These are phyloP conservation scores for Leccinum variicolor DNA, from an alignment of 768 basidiomycete species.

Conservation along the genomic window DNA sequence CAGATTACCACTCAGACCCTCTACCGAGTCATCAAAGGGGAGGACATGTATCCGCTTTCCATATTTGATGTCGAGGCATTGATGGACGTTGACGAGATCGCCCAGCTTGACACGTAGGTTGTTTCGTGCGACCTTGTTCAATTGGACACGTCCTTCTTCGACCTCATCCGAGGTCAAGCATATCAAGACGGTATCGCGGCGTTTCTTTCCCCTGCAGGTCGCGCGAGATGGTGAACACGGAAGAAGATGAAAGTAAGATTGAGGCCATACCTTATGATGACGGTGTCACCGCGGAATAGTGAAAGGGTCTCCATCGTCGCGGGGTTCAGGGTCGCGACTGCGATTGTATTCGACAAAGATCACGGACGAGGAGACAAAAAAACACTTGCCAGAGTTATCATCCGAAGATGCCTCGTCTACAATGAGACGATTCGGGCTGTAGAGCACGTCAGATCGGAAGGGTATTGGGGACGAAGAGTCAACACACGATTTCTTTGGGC, in stretches of 20 bases:
- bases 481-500: slow-evolving; percentile 96
- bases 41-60: slow-evolving; percentile 96
- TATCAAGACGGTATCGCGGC: slow-evolving; percentile 96
- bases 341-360: slow-evolving; percentile 12
- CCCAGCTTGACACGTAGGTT: slow-evolving; percentile 97
- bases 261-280: slow-evolving; percentile 77
- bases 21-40: slow-evolving; percentile 97
- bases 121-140: slow-evolving; percentile 99
- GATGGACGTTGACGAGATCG: slow-evolving; percentile 93
- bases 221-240: slow-evolving; percentile 2
- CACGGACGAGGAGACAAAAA: background rate
- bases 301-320: slow-evolving; percentile 93
- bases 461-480: slow-evolving; percentile 5
- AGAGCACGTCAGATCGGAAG: slow-evolving; percentile 16
- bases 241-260: background rate
- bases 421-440: slow-evolving; percentile 93
- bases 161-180: slow-evolving; percentile 94
- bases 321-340: slow-evolving; percentile 93
- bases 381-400: slow-evolving; percentile 84
- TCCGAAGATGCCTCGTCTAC: slow-evolving; percentile 93
- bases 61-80: slow-evolving; percentile 97
- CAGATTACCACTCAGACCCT: slow-evolving; percentile 96
- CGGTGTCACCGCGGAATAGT: slow-evolving; percentile 95
- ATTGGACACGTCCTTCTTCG: slow-evolving; percentile 95
- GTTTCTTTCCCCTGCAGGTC: slow-evolving; percentile 82